These are phyloP conservation scores for Epichloe gansuensis DNA, from an alignment of 2,329 filamentous ascomycete species.

Conservation along the genomic window DNA sequence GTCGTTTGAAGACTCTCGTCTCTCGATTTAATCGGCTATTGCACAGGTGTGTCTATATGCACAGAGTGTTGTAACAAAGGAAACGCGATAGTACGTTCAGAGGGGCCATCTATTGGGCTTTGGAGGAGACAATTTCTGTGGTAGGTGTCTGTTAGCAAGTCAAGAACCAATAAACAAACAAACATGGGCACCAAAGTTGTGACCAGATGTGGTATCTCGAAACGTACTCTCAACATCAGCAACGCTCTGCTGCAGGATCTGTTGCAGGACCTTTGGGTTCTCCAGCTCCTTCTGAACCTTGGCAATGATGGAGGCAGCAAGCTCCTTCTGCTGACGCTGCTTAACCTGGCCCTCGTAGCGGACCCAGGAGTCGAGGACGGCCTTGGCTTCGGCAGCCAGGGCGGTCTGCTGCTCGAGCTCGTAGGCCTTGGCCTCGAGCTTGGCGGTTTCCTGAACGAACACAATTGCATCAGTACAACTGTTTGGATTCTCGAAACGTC, in stretches of 20 bases:
- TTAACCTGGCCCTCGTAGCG: constrained; percentile 98
- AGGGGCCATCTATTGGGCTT: constrained; percentile 44
- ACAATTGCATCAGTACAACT: not conserved
- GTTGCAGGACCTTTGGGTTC: constrained; percentile 92
- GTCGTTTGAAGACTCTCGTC: constrained; percentile 2
- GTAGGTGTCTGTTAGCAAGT: constrained; percentile 19
- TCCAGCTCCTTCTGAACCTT: constrained; percentile 99
- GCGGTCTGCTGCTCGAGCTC: constrained; percentile 96
- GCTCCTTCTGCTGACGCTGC: constrained; percentile 94
- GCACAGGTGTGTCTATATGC: constrained; percentile 47
- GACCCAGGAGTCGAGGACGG: constrained; percentile 94
- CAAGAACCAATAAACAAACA: too few relatives aligned
- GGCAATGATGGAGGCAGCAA: constrained; percentile 82
- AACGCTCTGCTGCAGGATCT: constrained; percentile 95
- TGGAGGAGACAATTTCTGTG: constrained; percentile 48
- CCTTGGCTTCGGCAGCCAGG: constrained; percentile 83
- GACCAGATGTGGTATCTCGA: too few relatives aligned
- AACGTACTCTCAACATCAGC: constrained; percentile 85
- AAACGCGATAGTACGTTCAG: constrained; percentile 27
- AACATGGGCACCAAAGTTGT: too few relatives aligned
- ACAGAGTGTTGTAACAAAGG: constrained; percentile 41
- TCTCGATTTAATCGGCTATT: constrained; percentile 35
- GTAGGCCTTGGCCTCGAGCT: constrained; percentile 89
- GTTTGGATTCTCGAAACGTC: not conserved
- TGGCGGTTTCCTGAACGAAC: constrained; percentile 69